Percentiles rank a stretch among this genome's conserved stretches.
Evolutionary conservation across 495 filamentous ascomycete genomes (phyloP).

Genomic region (Recurvomyces mirabilis): DNA sequence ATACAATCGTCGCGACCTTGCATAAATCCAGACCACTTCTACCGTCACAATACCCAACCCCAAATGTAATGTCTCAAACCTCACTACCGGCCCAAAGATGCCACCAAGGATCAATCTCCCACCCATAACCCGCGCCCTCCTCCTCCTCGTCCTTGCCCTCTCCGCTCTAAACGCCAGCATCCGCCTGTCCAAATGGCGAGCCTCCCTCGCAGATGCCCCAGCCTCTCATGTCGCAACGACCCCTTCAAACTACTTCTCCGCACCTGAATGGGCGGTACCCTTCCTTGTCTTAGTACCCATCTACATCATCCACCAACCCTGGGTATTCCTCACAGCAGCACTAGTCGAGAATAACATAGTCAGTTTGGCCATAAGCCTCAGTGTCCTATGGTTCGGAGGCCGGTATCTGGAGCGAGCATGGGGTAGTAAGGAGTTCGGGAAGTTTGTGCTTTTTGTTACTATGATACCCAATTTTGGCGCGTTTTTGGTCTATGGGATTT

Average conservation of each 20-base stretch:
- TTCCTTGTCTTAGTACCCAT: constrained; percentile 82
- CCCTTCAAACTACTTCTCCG: constrained; percentile 30
- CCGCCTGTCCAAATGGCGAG: constrained; percentile 53
- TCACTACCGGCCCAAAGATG: constrained; percentile 42
- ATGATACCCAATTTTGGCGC: constrained; percentile 69
- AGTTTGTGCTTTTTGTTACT: constrained; percentile 69
- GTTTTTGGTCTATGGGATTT: constrained; percentile 54
- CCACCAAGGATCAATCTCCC: constrained; percentile 82
- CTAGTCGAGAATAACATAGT: constrained; percentile 91
- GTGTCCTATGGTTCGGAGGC: constrained; percentile 84
- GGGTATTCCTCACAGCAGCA: constrained; percentile 78
- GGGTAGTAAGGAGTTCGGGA: constrained; percentile 84
- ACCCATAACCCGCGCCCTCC: constrained; percentile 72
- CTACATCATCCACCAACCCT: constrained; percentile 74
- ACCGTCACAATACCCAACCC: no score
- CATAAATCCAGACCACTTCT: no score
- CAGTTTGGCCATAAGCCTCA: constrained; percentile 65
- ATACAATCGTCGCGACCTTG: no score
- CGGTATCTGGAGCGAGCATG: constrained; percentile 93
- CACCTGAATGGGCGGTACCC: constrained; percentile 54
- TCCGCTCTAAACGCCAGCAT: constrained; percentile 73
- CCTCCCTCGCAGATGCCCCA: not conserved
- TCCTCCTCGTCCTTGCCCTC: constrained; percentile 60
- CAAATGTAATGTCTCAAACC: not conserved
- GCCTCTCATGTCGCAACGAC: constrained; percentile 23